Percentiles rank a stretch among this genome's conserved stretches.
Evolutionary conservation across 768 basidiomycete genomes (phyloP).

Genomic region (Russula sp.): DNA sequence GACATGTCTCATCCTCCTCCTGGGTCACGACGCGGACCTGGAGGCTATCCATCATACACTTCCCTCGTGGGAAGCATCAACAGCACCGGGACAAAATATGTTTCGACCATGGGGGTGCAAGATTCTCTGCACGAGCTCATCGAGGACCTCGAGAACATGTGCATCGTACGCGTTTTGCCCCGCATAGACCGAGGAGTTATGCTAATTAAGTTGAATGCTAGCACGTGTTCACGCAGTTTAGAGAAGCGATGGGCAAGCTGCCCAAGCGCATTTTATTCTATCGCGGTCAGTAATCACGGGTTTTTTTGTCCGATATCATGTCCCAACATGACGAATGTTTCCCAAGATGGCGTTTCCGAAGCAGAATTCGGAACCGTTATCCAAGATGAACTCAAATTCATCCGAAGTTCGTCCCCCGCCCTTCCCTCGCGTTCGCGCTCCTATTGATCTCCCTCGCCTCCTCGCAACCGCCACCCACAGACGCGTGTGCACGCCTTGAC

Average conservation of each 20-base stretch:
- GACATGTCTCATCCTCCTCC: constrained; percentile 81
- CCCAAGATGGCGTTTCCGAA: constrained; percentile 51
- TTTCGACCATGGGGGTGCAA: constrained; percentile 61
- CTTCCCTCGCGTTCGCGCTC: not conserved
- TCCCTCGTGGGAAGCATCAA: constrained; percentile 78
- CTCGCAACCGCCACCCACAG: constrained; percentile 38
- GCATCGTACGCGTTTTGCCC: constrained; percentile 41
- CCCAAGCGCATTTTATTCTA: constrained; percentile 73
- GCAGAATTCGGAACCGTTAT: constrained; percentile 50
- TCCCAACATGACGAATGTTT: not conserved
- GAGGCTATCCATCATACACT: constrained; percentile 74
- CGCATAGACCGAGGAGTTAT: too few relatives aligned
- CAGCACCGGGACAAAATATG: constrained; percentile 65
- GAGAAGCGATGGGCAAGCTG: constrained; percentile 47
- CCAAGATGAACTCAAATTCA: constrained; percentile 49
- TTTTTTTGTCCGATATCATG: not conserved
- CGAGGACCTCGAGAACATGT: constrained; percentile 63
- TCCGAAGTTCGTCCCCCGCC: constrained; percentile 47
- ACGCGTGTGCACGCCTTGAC: constrained; percentile 54
- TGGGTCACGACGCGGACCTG: constrained; percentile 45
- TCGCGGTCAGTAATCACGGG: constrained; percentile 46
- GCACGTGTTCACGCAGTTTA: constrained; percentile 52
- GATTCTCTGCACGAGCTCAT: constrained; percentile 69
- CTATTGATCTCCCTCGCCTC: not conserved
- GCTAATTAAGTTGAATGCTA: not conserved